Percentiles rank a stretch among this genome's conserved stretches.
Conservation (phyloP, 75 land plant species). For the Pinus taeda region DNA sequence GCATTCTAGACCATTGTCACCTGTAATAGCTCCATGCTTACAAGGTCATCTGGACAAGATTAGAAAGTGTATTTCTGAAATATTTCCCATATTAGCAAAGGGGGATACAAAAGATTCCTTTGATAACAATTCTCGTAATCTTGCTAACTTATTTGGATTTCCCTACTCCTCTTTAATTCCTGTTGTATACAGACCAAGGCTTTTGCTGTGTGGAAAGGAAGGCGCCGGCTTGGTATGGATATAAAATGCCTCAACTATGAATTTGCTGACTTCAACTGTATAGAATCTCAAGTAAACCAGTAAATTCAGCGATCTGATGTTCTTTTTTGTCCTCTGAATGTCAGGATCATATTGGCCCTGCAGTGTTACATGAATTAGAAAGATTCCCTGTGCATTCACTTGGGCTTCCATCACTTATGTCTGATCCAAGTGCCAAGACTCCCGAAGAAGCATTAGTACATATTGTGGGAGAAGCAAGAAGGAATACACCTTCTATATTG, state of each 20-base stretch:
- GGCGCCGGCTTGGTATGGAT: slow-evolving; percentile 72
- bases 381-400: slow-evolving; percentile 97
- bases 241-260: background rate
- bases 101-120: slow-evolving; percentile 11
- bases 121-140: slow-evolving; percentile 37
- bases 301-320: background rate
- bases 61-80: slow-evolving; percentile 49
- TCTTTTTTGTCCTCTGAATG: slow-evolving; percentile 23
- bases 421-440: slow-evolving; percentile 95
- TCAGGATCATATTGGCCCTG: slow-evolving; percentile 97
- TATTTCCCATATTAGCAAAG: slow-evolving; percentile 47
- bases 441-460: slow-evolving; percentile 97
- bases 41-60: slow-evolving; percentile 60
- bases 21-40: slow-evolving; percentile 73
- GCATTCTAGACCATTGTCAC: slow-evolving; percentile 79
- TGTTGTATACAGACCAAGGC: slow-evolving; percentile 77
- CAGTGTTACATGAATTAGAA: slow-evolving; percentile 93
- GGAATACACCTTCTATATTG: slow-evolving; percentile 82
- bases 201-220: slow-evolving; percentile 81
- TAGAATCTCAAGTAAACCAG: background rate
- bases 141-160: slow-evolving; percentile 53
- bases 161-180: slow-evolving; percentile 72
- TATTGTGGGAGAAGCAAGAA: slow-evolving; percentile 92
- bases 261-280: background rate
- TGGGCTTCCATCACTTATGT: slow-evolving; percentile 91